Conservation (phyloP, 129 eudicot genomes). For the Solidago caesia region DNA sequence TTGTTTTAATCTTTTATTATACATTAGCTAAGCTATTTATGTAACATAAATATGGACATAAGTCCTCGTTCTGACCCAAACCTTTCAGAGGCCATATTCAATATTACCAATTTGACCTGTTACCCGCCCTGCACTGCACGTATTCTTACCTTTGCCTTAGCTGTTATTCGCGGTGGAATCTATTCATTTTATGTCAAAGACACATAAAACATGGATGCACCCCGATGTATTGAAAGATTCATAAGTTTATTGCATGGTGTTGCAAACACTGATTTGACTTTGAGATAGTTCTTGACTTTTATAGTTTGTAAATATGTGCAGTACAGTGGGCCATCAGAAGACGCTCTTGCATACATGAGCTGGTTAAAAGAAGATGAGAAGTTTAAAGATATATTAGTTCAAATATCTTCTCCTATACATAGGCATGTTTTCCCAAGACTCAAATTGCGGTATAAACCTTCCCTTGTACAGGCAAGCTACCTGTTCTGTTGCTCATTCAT, state of each 20-base stretch:
- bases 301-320: slow-evolving; percentile 41
- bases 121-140: not conserved
- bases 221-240: not conserved
- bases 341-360: slow-evolving; percentile 64
- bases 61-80: not conserved
- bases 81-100: not conserved
- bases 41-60: not conserved
- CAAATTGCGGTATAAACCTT: slow-evolving; percentile 94
- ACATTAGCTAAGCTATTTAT: not conserved
- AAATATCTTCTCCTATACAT: slow-evolving; percentile 63
- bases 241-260: slow-evolving; percentile 5
- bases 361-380: slow-evolving; percentile 77
- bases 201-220: too few species aligned
- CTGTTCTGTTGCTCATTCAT: slow-evolving; percentile 24
- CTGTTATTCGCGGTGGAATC: too few species aligned
- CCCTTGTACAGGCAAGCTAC: slow-evolving; percentile 89
- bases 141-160: not conserved
- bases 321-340: slow-evolving; percentile 95
- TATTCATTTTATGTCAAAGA: too few species aligned
- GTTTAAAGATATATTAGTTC: slow-evolving; percentile 73
- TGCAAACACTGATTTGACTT: slow-evolving; percentile 6
- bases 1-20: not conserved
- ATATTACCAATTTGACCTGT: not conserved
- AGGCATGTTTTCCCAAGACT: slow-evolving; percentile 90
- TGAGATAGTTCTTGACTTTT: slow-evolving; percentile 23